Evolutionary conservation across 257 asterid genomes (phyloP).

Genomic region (Eustoma russellianum): DNA sequence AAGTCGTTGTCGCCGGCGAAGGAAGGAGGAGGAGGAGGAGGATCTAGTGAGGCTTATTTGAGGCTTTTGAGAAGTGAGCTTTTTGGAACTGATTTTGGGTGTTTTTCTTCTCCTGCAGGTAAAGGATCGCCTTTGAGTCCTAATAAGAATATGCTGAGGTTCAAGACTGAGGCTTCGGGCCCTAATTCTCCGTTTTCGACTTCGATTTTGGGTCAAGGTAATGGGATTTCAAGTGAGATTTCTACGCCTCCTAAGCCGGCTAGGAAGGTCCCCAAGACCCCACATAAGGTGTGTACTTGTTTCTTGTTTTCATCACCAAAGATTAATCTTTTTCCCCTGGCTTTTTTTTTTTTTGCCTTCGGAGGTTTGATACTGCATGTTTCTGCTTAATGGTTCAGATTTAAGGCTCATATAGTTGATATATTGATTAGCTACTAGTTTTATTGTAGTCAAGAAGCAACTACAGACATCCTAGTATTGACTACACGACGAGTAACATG

Average conservation of each 20-base stretch:
- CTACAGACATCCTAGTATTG: too few species aligned
- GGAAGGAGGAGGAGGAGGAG: constrained; percentile 58
- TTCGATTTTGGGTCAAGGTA: constrained; percentile 60
- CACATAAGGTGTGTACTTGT: constrained; percentile 60
- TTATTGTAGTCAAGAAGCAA: too few species aligned
- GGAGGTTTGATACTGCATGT: too few species aligned
- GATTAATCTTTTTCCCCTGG: too few species aligned
- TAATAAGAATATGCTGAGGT: constrained; percentile 83
- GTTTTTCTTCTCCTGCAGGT: constrained; percentile 75
- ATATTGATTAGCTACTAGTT: too few species aligned
- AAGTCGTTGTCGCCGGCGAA: constrained; percentile 72
- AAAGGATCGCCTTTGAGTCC: constrained; percentile 71
- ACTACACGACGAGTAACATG: too few species aligned
- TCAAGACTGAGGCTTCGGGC: constrained; percentile 79
- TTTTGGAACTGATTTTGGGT: constrained; percentile 86
- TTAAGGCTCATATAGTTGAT: neutral
- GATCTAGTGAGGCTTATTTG: constrained; percentile 60
- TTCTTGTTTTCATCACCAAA: neutral
- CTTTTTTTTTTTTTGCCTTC: neutral
- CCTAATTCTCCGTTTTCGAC: constrained; percentile 80
- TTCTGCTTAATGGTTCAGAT: too few species aligned
- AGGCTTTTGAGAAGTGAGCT: constrained; percentile 81
- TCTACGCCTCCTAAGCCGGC: constrained; percentile 88
- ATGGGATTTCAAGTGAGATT: constrained; percentile 40
- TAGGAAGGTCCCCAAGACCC: constrained; percentile 93